Evolutionary conservation across 2,329 filamentous ascomycete genomes (phyloP), one percentile per base, ranked within the genome.

Genomic region (Chrysoporthe austroafricana): DNA sequence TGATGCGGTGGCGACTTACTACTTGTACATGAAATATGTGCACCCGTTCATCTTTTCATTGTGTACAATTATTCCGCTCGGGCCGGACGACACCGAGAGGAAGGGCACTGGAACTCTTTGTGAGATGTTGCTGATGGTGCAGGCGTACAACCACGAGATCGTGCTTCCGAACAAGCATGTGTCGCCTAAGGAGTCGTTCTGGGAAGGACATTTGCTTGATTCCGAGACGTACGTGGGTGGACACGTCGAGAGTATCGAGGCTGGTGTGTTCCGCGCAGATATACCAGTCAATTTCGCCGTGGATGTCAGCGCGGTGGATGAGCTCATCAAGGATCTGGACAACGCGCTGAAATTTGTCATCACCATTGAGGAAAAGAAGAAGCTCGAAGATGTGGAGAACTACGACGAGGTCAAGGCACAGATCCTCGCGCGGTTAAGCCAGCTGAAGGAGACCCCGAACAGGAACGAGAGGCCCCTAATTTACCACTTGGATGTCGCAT

Each of bases 1-100:
- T 74, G 96, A 99, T 84, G 96, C 96, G 11, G 96, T 99, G 62
- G 96, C 96, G 32, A 99, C 96, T 0, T 99, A 99, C 78, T 99
- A 99, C 76, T 83, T 99, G 70, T 99, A 99, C 85, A 99, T 99
- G 96, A 99, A 99, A 90, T 99, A 99, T 78, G 93, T 99, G n/a
- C 96, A 99, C 78, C 96, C 96, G 3, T 99, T 99, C 83, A 96
- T 99, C 77, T 99, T 99, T 85, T 98, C 96, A 1, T 84, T 99
- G 0, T 99, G 96, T 80, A 99, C 94, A 1, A 97, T 99, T 81
- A 85, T 99, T 77, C 96, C 96, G 0, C 85, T 99, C 1, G 93
- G 93, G 57, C 93, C 94, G 44, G 95, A 99, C 75, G 96, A 98
- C 76, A 93, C 94, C 1, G 79, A 98, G 73, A 88, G 96, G 72